These are phyloP conservation scores for Adiantum capillusveneris DNA, from an alignment of 75 land plant species.

Conservation along the genomic window DNA sequence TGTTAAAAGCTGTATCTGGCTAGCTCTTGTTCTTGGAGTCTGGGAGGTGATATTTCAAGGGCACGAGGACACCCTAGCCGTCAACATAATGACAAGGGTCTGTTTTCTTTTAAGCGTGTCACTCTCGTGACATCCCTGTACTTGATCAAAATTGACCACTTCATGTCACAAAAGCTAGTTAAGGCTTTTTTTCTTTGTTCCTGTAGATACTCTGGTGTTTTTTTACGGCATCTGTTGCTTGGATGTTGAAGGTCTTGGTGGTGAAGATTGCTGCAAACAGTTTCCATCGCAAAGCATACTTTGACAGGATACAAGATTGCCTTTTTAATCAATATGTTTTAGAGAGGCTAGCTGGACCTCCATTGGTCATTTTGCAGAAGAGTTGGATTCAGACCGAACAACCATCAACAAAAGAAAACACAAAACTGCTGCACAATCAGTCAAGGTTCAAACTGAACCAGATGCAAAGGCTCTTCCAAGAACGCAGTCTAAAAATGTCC, in stretches of 20 bases:
- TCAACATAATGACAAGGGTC: slow-evolving; percentile 18
- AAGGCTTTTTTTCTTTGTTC: background rate
- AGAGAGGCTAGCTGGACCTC: slow-evolving; percentile 67
- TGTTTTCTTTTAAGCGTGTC: no score
- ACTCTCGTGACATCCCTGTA: no score
- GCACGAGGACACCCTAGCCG: slow-evolving; percentile 8
- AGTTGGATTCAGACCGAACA: background rate
- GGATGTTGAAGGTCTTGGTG: slow-evolving; percentile 48
- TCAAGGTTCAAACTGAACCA: no score
- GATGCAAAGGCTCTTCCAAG: no score
- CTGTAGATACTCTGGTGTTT: slow-evolving; percentile 27
- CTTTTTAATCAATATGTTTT: slow-evolving; percentile 69
- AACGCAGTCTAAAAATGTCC: no score
- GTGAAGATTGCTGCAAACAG: slow-evolving; percentile 61
- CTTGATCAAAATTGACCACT: no score
- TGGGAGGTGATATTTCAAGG: slow-evolving; percentile 25
- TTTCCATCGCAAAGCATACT: slow-evolving; percentile 67
- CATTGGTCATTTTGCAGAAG: slow-evolving; percentile 39
- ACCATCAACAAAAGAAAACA: background rate
- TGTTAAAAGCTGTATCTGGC: slow-evolving; percentile 77
- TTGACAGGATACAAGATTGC: slow-evolving; percentile 82
- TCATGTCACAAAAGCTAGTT: background rate
- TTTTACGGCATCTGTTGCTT: slow-evolving; percentile 45
- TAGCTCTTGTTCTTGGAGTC: slow-evolving; percentile 46
- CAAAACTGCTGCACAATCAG: no score